Percentiles rank a stretch among this genome's conserved stretches.
phyloP scores from a whole-genome alignment of 208 protist species.

The Leishmania martiniquensis region DNA sequence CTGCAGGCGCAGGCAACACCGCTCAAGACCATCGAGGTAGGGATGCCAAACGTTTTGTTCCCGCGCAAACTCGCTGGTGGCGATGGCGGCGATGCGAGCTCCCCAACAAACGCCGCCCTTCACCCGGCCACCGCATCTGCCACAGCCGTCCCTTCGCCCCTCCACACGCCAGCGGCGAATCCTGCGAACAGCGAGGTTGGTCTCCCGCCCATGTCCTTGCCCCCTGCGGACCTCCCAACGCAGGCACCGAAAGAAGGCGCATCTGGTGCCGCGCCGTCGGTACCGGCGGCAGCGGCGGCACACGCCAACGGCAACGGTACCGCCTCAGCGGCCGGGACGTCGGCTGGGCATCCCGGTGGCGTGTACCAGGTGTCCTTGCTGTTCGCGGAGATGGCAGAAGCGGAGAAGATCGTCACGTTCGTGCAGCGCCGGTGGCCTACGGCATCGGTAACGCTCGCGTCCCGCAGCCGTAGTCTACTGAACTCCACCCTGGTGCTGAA shows the following conservation, averaged over 20 bases:
- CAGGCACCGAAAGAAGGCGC: not conserved
- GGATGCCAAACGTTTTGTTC: slow-evolving; percentile 45
- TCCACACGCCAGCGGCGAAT: slow-evolving; percentile 33
- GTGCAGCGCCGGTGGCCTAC: slow-evolving; percentile 70
- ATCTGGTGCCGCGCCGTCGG: not conserved
- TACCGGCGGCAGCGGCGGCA: not conserved
- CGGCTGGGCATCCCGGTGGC: slow-evolving; percentile 18
- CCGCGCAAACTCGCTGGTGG: slow-evolving; percentile 22
- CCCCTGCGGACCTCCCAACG: slow-evolving; percentile 37
- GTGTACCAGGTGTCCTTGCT: slow-evolving; percentile 68
- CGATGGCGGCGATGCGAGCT: slow-evolving; percentile 9
- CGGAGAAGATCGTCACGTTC: slow-evolving; percentile 56
- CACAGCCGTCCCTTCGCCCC: slow-evolving; percentile 25
- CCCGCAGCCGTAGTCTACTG: slow-evolving; percentile 60
- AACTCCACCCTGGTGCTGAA: slow-evolving; percentile 85
- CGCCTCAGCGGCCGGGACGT: not conserved
- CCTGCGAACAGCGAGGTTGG: slow-evolving; percentile 33
- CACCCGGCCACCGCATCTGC: not conserved
- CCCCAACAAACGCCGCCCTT: not conserved
- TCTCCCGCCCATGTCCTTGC: slow-evolving; percentile 48
- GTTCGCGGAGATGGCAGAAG: slow-evolving; percentile 76
- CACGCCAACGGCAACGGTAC: slow-evolving; percentile 1
- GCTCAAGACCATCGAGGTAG: slow-evolving; percentile 60
- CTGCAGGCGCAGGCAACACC: slow-evolving; percentile 50
- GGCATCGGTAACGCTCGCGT: slow-evolving; percentile 43